Conservation (phyloP, 495 filamentous ascomycete species). For the Podospora fimiseda region DNA sequence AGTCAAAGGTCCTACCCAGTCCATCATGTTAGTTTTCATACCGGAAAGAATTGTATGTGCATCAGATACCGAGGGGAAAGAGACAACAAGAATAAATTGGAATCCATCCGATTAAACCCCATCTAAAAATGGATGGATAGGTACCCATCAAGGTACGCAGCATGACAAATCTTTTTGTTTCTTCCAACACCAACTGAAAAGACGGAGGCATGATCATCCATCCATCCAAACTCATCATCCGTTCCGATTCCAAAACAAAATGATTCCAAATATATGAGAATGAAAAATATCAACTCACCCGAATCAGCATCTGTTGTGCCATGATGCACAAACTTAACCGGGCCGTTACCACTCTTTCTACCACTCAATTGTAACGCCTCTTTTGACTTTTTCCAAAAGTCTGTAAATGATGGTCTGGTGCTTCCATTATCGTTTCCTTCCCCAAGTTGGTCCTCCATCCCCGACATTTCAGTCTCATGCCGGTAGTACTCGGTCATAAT, state of each 20-base stretch:
- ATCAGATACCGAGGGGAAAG: too few species aligned
- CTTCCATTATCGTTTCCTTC: background rate
- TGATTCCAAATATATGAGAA: too few species aligned
- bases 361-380: conserved; percentile 10
- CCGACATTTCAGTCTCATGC: background rate
- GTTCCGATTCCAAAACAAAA: too few species aligned
- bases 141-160: background rate
- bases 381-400: conserved; percentile 35
- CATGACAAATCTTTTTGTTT: conserved; percentile 10
- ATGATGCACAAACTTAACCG: conserved; percentile 31
- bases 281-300: background rate
- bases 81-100: too few species aligned
- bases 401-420: conserved; percentile 28
- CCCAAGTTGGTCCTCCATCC: background rate
- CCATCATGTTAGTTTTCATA: conserved; percentile 2
- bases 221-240: too few species aligned
- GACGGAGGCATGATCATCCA: background rate
- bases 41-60: too few species aligned
- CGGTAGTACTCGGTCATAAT: too few species aligned
- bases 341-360: too few species aligned
- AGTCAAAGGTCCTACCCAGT: background rate
- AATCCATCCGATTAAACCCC: too few species aligned
- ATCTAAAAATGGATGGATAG: background rate
- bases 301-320: background rate
- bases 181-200: background rate